phyloP scores from a whole-genome alignment of 495 filamentous ascomycete species.

The Trichoderma reesei region DNA sequence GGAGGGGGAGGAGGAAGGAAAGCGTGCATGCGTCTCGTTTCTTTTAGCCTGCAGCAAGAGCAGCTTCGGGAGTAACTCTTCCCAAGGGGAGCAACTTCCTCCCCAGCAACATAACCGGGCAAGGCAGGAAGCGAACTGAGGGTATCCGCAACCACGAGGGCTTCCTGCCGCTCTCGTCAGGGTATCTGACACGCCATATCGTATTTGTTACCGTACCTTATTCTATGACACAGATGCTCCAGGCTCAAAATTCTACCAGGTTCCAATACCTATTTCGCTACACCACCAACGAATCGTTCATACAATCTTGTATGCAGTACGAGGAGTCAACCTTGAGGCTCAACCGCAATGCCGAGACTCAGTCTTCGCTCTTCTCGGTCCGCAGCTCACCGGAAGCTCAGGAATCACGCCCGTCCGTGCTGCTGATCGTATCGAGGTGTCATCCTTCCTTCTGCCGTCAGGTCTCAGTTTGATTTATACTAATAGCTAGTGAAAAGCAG shows the following conservation, averaged over 20 bases:
- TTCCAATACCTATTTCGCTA: too few species aligned
- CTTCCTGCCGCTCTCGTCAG: slow-evolving; percentile 4
- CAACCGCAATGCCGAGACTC: background rate
- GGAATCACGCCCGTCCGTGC: background rate
- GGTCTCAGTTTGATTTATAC: background rate
- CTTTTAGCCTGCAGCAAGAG: too few species aligned
- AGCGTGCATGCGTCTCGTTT: too few species aligned
- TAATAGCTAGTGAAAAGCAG: background rate
- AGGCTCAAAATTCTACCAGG: too few species aligned
- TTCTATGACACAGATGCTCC: too few species aligned
- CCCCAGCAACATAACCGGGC: background rate
- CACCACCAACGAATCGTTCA: too few species aligned
- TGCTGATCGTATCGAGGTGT: too few species aligned
- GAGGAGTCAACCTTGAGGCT: too few species aligned
- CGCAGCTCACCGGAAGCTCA: background rate
- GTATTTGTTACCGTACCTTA: background rate
- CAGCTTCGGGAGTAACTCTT: too few species aligned
- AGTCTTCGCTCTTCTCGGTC: background rate
- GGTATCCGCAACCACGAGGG: slow-evolving; percentile 9
- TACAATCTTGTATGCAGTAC: too few species aligned
- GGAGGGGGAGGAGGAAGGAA: too few species aligned
- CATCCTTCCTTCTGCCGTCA: background rate
- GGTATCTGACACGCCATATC: background rate
- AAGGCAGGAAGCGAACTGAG: background rate
- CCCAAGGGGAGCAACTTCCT: background rate